Evolutionary conservation across 2,329 filamentous ascomycete species (phyloP), one percentile per base, ranked within the genome.

Genomic region (Akanthomyces dipterigenus): DNA sequence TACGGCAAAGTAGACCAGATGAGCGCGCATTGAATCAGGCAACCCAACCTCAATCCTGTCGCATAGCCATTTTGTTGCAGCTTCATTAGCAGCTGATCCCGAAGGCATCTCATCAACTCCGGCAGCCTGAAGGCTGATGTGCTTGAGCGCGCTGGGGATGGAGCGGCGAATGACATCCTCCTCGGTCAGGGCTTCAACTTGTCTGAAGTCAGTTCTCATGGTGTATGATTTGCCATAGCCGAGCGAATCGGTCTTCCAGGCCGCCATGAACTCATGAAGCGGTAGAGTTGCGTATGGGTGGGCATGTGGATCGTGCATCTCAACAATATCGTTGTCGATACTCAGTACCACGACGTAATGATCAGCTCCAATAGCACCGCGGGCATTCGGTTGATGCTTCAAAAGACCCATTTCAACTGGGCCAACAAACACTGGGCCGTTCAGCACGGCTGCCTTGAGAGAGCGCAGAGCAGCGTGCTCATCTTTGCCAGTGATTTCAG

Each of bases 331-430:
- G 24, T 63, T 56, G 18, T 62, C 51, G 12, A 62, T 46, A 16
- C 53, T 22, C 1, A 64, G 54, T 18, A 64, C 59, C 18, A 66
- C 64, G 26, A 65, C 62, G 53, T 65, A 66, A 40, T 66, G 64
- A 28, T 66, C 64, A 11, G 64, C 64, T 18, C 64, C 63, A 14
- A 66, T 64, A 1, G 64, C 49, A 3, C 64, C 64, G 2, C 55
- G 61, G 16, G 51, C 60, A 18, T 43, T 63, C 7, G 63, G 64
- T 20, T 65, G 62, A 40, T 66, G 60, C 18, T 53, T 54, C 36
- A 66, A 49, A 24, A 62, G 60, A 26, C 64, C 64, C 64, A 66
- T 66, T 49, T 66, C 64, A 12, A 66, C 40, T 5, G 64, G 64
- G 11, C 63, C 64, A 34, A 66, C 60, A 58, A 66, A 65, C 3